Percentiles rank a stretch among this genome's conserved stretches.
Conservation (phyloP, 2,329 filamentous ascomycete genomes). For the Apiospora rasikravindrae region DNA sequence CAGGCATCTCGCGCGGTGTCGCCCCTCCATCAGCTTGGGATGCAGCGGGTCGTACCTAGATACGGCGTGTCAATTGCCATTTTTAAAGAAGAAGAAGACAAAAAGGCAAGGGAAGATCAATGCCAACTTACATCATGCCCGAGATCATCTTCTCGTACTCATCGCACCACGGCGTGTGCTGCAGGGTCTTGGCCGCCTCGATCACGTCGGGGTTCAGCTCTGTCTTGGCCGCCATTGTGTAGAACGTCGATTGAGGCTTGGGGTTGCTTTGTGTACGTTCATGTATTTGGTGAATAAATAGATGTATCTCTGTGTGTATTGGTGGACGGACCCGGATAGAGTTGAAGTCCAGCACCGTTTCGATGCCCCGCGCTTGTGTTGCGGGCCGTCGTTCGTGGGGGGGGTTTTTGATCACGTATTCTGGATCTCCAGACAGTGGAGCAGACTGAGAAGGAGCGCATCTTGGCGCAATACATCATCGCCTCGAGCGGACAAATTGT, state of each 20-base stretch:
- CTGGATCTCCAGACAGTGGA: neutral
- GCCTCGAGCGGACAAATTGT: neutral
- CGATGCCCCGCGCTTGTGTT: slow-evolving; percentile 2
- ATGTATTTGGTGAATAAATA: neutral
- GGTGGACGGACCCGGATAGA: neutral
- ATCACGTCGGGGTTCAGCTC: slow-evolving; percentile 50
- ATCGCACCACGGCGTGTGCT: slow-evolving; percentile 61
- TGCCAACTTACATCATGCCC: slow-evolving; percentile 57
- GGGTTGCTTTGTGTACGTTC: no score
- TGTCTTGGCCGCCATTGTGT: slow-evolving; percentile 41
- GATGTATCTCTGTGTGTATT: neutral
- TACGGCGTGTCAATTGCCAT: neutral
- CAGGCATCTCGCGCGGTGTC: slow-evolving; percentile 59
- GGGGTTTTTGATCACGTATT: slow-evolving; percentile 5
- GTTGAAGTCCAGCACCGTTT: neutral
- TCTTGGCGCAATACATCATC: slow-evolving; percentile 15
- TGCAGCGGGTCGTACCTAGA: slow-evolving; percentile 55
- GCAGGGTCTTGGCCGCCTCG: slow-evolving; percentile 51
- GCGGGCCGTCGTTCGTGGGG: slow-evolving; percentile 7
- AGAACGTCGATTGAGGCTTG: neutral
- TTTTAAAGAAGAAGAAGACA: neutral
- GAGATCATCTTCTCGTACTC: slow-evolving; percentile 70
- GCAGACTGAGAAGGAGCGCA: neutral
- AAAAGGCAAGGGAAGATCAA: neutral
- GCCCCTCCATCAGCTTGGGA: slow-evolving; percentile 54